Evolutionary conservation across 2,329 filamentous ascomycete genomes (phyloP).

Genomic region (Delphinella strobiligena): DNA sequence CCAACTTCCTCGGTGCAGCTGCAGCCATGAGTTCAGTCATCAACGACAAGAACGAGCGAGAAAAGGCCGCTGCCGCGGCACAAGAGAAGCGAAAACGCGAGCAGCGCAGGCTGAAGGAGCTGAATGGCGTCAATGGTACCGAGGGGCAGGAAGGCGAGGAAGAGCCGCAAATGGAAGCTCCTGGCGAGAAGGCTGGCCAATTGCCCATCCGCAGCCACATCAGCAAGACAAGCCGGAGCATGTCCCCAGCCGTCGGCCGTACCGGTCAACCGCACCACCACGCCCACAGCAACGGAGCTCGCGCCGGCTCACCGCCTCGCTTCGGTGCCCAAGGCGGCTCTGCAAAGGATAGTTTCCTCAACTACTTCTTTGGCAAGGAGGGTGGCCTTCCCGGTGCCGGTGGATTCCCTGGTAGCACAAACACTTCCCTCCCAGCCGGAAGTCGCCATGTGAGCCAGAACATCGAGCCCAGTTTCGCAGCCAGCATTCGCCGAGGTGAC

Average conservation of each 20-base stretch:
- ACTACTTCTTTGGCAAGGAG: constrained; percentile 98
- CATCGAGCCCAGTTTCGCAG: constrained; percentile 68
- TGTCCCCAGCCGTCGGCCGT: constrained; percentile 65
- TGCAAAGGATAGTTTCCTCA: constrained; percentile 86
- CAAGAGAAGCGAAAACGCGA: constrained; percentile 83
- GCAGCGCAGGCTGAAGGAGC: constrained; percentile 68
- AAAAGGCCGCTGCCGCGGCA: constrained; percentile 65
- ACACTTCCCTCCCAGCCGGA: constrained; percentile 23
- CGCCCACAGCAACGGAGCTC: constrained; percentile 49
- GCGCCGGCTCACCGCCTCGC: constrained; percentile 50
- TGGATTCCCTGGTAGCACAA: constrained; percentile 4
- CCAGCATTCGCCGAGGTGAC: constrained; percentile 65
- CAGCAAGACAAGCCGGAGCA: constrained; percentile 55
- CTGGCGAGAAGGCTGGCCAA: constrained; percentile 38
- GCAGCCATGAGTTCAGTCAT: constrained; percentile 97
- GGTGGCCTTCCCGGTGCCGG: constrained; percentile 39
- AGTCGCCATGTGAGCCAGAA: constrained; percentile 65
- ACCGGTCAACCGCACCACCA: constrained; percentile 30
- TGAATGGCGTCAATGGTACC: constrained; percentile 62
- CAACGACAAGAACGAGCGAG: constrained; percentile 84
- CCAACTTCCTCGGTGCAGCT: constrained; percentile 92
- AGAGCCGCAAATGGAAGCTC: constrained; percentile 26
- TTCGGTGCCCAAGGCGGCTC: constrained; percentile 46
- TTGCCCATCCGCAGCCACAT: constrained; percentile 50
- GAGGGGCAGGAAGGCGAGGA: constrained; percentile 51